Evolutionary conservation across 2,329 filamentous ascomycete species (phyloP), one percentile per base, ranked within the genome.

Genomic region (Spiromastix sp.): DNA sequence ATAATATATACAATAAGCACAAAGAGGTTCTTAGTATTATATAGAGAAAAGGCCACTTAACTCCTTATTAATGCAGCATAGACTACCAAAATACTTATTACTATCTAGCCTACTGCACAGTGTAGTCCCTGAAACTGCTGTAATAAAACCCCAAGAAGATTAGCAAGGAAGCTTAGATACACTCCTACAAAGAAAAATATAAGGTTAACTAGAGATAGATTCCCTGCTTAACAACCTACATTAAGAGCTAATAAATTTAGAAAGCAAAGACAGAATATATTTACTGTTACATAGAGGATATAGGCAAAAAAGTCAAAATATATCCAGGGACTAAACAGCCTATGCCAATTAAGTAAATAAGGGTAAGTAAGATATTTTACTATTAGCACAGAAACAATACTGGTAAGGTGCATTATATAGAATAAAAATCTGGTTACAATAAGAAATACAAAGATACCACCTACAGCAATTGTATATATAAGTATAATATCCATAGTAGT

Each of bases 41-140:
- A 74, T 68, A 49, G 70, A 70, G 0, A 65, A 61, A 36, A 63
- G 57, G 21, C 56, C 4, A 22, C 18, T 15, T 16, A 11, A 12
- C 21, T 22, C 12, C 6, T 13, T 11, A 11, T 18, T 19, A 15
- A 4, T 16, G 24, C 15, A 19, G 34, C 25, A 17, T 36, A 27
- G 15, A 22, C 15, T 20, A 19, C 20, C 24, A 27, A 4, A 27
- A 36, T 25, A 20, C 5, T 17, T 10, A 19, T 32, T 19, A 31
- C 15, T 25, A 39, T 39, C 18, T 24, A 39, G 5, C 31, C 13
- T 9, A 22, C 18, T 5, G 31, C 31, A 18, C 36, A 25, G 32
- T 39, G 36, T 10, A 29, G 19, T n/a, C 24, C 31, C 13, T 15
- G 36, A 35, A 19, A 39, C 16, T 13, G 34, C 22, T 22, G 19